phyloP scores from a whole-genome alignment of 805 yeast species.

The Ogataea siamensis region DNA sequence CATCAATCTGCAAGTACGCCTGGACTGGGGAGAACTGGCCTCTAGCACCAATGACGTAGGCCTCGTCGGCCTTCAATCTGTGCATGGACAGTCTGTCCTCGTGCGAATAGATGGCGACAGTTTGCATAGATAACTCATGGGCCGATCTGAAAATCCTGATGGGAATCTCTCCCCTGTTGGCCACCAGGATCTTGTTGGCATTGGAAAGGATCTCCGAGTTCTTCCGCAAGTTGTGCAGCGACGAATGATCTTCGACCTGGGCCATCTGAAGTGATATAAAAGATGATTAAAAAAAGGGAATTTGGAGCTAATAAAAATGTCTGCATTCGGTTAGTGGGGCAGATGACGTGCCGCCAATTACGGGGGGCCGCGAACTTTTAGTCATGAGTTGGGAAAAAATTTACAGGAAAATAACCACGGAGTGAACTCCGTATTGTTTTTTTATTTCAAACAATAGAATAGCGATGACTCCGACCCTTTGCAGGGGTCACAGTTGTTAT shows the following conservation, averaged over 20 bases:
- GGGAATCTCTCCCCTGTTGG: slow-evolving; percentile 84
- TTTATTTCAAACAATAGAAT: slow-evolving; percentile 2
- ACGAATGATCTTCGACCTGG: slow-evolving; percentile 34
- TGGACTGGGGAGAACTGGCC: slow-evolving; percentile 94
- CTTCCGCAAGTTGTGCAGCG: slow-evolving; percentile 37
- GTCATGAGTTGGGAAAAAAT: slow-evolving; percentile 9
- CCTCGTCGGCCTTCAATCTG: slow-evolving; percentile 90
- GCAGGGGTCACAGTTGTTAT: slow-evolving; percentile 5
- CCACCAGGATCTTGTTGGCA: slow-evolving; percentile 67
- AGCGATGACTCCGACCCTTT: slow-evolving; percentile 6
- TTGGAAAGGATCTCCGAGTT: slow-evolving; percentile 47
- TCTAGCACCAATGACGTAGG: slow-evolving; percentile 84
- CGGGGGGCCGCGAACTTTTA: slow-evolving; percentile 1
- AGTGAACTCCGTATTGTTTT: slow-evolving; percentile 11
- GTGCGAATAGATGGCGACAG: slow-evolving; percentile 95
- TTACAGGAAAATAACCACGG: slow-evolving; percentile 5
- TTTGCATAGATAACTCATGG: slow-evolving; percentile 94
- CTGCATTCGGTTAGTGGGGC: slow-evolving; percentile 9
- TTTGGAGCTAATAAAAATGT: slow-evolving; percentile 4
- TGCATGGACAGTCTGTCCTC: slow-evolving; percentile 95
- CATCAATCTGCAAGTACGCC: slow-evolving; percentile 94
- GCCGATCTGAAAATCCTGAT: slow-evolving; percentile 93
- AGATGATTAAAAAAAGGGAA: slow-evolving; percentile 2
- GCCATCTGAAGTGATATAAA: slow-evolving; percentile 22
- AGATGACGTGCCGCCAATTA: slow-evolving; percentile 10